Evolutionary conservation across 768 basidiomycete species (phyloP), one percentile per base, ranked within the genome.

Genomic region (Rhodosporidiobolus sp.): DNA sequence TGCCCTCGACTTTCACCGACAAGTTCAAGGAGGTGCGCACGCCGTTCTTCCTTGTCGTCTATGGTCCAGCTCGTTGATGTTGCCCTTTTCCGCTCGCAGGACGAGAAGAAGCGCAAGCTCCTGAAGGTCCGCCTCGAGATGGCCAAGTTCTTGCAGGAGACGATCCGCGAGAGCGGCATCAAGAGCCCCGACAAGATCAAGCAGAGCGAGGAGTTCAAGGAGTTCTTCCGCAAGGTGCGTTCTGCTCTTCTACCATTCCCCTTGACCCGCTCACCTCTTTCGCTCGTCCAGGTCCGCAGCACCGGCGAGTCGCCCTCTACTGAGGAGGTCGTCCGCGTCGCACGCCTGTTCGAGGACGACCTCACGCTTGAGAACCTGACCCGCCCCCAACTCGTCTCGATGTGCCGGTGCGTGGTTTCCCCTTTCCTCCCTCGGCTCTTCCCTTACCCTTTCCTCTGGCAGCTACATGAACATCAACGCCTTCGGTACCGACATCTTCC

Each of bases 91-190:
- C 34, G 14, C 20, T n/a, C 30, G 24, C 77, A 96, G 92, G 92
- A 96, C 81, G 96, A 98, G 83, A 99, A 99, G 81, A 87, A 95
- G 79, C 89, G 95, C 77, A 98, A 97, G 80, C 85, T 97, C 6
- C 88, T 99, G 56, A 89, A 93, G 69, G 92, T 96, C 35, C 86
- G 95, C 69, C 85, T 99, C 48, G 94, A 96, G 81, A 98, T 97
- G 95, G 96, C 96, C 78, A 98, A 99, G 80, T 99, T 98, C 85
- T 85, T 99, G 34, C 95, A 97, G 78, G 96, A 99, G 81, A 98
- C 96, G 0, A 86, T 99, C 56, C 88, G 92, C 50, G 96, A 97
- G 83, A 92, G 90, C 3, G 93, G 92, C 50, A 84, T 97, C 70
- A 94, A 91, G 81, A 92, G 91, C 71, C 88, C 89, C 28, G 93